Base-by-base conservation (phyloP, 257 asterid species). In the Rubia yunnanensis region DNA sequence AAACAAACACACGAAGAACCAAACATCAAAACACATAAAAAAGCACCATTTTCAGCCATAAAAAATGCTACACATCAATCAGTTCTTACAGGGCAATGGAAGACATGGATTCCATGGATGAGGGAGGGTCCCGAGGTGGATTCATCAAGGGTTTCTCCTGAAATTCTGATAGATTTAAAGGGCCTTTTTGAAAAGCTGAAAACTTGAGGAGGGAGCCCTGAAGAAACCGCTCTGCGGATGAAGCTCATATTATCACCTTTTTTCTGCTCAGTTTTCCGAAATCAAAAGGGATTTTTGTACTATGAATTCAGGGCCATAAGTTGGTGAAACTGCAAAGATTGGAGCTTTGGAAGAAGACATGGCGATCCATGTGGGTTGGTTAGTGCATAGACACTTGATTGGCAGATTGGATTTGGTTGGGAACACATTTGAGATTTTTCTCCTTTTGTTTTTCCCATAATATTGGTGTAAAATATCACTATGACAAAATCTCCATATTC, bases 101-200 rank as follows among this genome's bases (percentile, higher is more conserved):
- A 89, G 74, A 87, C 96, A 44, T 89, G 96, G 77, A 92, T 77
- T 60, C 96, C 98, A 76, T 84, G 98, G 63, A 81, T 18, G 73
- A 89, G 87, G 46, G 91, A 79, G 34, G 91, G 72, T 65, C 95
- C 77, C 66, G 98, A 79, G 60, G 71, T 27, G 69, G 76, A 66
- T 52, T 72, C 72, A 55, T 60, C 71, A 46, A 77, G 80, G 79
- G 80, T 50, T 13, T 83, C 83, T 27, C 82, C 85, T 1, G 85
- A 65, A 50, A 77, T 67, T 53, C 73, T 80, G 64, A 76, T 61
- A 68, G 95, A 76, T 66, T 72, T 73, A 67, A 81, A 82, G 63
- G 83, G 72, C 77, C 91, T 79, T 49, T 67, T 81, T 39, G 83
- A 74, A 39, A 73, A 73, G 73, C 70, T 54, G 38, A 50, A 60